phyloP scores from a whole-genome alignment of 345 rosid genomes.

The Dovyalis caffra region DNA sequence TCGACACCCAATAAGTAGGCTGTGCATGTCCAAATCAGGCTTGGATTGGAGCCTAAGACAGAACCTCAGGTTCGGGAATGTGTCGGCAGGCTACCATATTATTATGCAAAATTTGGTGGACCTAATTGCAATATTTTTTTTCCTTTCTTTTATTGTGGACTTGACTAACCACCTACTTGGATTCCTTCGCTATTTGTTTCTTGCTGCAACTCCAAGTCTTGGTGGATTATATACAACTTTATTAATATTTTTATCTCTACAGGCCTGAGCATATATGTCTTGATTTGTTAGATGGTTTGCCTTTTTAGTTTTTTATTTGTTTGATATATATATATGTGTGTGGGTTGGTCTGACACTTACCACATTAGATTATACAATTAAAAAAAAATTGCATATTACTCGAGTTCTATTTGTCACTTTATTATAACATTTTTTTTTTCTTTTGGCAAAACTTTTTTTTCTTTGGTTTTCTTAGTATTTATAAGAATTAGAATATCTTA shows the following conservation, averaged over 20 bases:
- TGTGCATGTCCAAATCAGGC: constrained; percentile 8
- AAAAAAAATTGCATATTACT: neutral
- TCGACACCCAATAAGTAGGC: neutral
- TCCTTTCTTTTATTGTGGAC: neutral
- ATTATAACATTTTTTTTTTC: no score
- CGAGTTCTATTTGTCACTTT: no score
- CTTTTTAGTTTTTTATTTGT: no score
- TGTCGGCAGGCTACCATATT: constrained; percentile 20
- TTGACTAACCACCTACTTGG: constrained; percentile 23
- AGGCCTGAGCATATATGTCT: no score
- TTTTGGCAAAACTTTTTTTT: no score
- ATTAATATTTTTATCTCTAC: neutral
- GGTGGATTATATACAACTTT: constrained; percentile 9
- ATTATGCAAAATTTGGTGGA: constrained; percentile 10
- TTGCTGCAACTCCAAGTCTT: neutral
- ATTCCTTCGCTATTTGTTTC: neutral
- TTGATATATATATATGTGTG: no score
- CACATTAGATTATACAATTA: neutral
- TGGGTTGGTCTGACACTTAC: neutral
- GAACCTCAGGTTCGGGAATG: constrained; percentile 12
- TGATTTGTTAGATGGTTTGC: no score
- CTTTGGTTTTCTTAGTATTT: no score
- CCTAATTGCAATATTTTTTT: neutral
- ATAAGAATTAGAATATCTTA: no score
- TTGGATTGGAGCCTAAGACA: neutral